Base-by-base conservation (phyloP, 2,329 filamentous ascomycete genomes). In the Thelonectria rubi region DNA sequence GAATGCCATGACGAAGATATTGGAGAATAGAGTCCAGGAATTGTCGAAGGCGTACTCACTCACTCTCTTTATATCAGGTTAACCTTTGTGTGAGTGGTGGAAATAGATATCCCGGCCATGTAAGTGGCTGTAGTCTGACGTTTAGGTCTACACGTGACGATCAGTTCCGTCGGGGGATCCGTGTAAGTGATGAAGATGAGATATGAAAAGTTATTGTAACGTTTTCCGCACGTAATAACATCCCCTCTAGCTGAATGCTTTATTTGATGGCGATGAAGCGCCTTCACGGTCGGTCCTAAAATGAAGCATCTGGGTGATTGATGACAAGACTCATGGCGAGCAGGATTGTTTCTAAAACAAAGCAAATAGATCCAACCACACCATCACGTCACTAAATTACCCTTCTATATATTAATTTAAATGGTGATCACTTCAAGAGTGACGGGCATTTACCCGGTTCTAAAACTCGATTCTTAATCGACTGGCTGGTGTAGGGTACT, bases 1-100 rank as follows among this genome's bases (percentile, higher is more conserved):
- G 34, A 65, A 62, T 3, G 20, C 6, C 69, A 72, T 72, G 8
- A 11, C 58, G 26, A n/a, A 46, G 18, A 26, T 26, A 26, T 40
- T 9, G 30, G 17, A 12, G 34, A 14, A 34, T 7, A 42, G 7
- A 9, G 18, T 5, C 20, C 40, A 21, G 37, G 17, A 10, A 15
- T 14, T 15, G 3, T 11, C 2, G 15, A 17, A 9, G 11, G 20
- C 2, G 14, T 50, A 6, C 15, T 18, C 5, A 6, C 15, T 18
- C 5, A 3, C n/a, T 10, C 14, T 20, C 17, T 47, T 21, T 30
- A 37, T 18, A 54, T 45, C 34, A 24, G 7, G 42, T 10, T 3
- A 9, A 17, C 37, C 11, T 18, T 26, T 8, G 15, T 51, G 34
- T 49, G 20, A 57, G 34, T 42, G 42, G 48, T 49, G 34, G 43